Conservation (phyloP, 2,329 filamentous ascomycete species). For the Neurospora crassa region DNA sequence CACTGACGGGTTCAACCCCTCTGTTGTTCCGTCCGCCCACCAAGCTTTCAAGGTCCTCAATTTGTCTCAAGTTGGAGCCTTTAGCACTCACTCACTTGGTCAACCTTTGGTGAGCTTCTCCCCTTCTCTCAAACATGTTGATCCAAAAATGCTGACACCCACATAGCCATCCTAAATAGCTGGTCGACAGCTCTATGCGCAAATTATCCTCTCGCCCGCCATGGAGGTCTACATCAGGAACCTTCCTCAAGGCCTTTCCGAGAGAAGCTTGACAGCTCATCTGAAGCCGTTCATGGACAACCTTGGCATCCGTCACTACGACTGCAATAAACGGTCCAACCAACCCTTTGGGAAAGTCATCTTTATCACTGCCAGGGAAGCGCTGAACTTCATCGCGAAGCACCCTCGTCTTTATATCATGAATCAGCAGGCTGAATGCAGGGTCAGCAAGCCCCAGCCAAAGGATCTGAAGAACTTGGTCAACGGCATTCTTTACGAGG, state of each 20-base stretch:
- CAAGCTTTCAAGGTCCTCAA: background rate
- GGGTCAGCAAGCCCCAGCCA: no score
- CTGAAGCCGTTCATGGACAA: conserved; percentile 30
- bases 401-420: no score
- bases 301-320: conserved; percentile 33
- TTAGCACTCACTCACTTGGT: background rate
- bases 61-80: background rate
- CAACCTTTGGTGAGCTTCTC: background rate
- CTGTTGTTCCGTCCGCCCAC: background rate
- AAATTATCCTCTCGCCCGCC: background rate
- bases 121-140: no score
- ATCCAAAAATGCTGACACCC: background rate
- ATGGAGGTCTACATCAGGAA: conserved; percentile 40
- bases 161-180: background rate
- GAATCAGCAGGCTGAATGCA: no score
- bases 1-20: no score
- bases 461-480: no score
- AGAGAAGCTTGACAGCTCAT: conserved; percentile 27
- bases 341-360: no score
- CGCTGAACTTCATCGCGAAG: no score
- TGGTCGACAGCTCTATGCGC: background rate
- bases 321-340: conserved; percentile 18
- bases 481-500: no score
- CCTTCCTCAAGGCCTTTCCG: conserved; percentile 31
- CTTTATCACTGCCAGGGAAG: no score